Conservation (phyloP, 345 rosid genomes). For the Adansonia digitata region DNA sequence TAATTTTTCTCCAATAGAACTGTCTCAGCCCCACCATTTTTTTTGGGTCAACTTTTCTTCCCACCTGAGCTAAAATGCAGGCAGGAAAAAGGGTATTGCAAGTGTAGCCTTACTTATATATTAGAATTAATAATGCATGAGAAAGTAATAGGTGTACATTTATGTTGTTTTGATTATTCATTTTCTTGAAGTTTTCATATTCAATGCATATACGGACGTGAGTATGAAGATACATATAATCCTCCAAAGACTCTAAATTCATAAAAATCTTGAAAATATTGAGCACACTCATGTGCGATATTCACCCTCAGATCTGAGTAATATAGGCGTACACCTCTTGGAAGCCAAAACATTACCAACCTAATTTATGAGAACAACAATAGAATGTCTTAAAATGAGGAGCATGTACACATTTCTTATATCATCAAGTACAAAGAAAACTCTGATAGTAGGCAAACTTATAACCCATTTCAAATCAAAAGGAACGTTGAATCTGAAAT, state of each 20-base stretch:
- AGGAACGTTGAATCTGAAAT: background rate
- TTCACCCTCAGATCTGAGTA: too few relatives aligned
- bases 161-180: too few relatives aligned
- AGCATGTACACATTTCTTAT: background rate
- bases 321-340: background rate
- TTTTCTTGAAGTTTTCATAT: too few relatives aligned
- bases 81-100: background rate
- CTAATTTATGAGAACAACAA: background rate
- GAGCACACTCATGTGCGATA: too few relatives aligned
- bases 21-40: background rate
- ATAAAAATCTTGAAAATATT: too few relatives aligned
- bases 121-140: background rate
- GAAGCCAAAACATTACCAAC: background rate
- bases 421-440: background rate
- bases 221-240: too few relatives aligned
- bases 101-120: background rate
- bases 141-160: background rate
- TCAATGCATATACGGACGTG: too few relatives aligned
- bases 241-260: too few relatives aligned
- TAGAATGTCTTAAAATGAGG: background rate
- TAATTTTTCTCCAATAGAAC: background rate
- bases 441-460: background rate
- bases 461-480: too few relatives aligned
- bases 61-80: background rate
- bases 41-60: background rate